Percentiles rank a stretch among this genome's conserved stretches.
Evolutionary conservation across 306 rosid species (phyloP).

Genomic region (Macrotyloma uniflorum): DNA sequence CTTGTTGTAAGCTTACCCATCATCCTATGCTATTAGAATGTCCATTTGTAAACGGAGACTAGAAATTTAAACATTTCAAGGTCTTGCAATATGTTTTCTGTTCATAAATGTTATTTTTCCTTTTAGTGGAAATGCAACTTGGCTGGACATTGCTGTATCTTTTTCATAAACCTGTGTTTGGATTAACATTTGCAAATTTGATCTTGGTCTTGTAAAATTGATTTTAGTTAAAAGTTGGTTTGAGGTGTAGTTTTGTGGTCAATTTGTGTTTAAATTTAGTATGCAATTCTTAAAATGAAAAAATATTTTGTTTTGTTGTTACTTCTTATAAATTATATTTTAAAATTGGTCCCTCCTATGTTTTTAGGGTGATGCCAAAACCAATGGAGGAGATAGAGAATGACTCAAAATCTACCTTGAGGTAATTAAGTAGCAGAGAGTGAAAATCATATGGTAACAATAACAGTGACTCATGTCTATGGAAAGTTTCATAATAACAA

Average conservation of each 20-base stretch:
- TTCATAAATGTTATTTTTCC: conserved; percentile 19
- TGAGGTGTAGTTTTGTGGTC: background rate
- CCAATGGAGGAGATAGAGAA: no score
- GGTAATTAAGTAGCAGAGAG: no score
- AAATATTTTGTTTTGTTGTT: background rate
- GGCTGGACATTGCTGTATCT: background rate
- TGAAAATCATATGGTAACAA: no score
- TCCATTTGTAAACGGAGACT: conserved; percentile 1
- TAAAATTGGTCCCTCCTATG: no score
- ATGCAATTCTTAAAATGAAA: background rate
- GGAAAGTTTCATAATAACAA: no score
- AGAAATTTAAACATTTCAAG: conserved; percentile 15
- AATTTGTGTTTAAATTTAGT: background rate
- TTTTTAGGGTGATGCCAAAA: no score
- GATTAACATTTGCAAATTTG: background rate
- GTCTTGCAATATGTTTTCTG: conserved; percentile 5
- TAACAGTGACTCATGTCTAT: no score
- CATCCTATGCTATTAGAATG: background rate
- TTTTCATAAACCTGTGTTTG: background rate
- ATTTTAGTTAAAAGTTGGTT: background rate
- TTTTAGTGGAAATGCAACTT: background rate
- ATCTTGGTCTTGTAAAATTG: background rate
- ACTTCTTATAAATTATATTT: no score
- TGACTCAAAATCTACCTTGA: no score
- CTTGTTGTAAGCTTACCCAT: background rate